Evolutionary conservation across 2,329 filamentous ascomycete genomes (phyloP), one percentile per base, ranked within the genome.

Genomic region (Rutstroemia sp.): DNA sequence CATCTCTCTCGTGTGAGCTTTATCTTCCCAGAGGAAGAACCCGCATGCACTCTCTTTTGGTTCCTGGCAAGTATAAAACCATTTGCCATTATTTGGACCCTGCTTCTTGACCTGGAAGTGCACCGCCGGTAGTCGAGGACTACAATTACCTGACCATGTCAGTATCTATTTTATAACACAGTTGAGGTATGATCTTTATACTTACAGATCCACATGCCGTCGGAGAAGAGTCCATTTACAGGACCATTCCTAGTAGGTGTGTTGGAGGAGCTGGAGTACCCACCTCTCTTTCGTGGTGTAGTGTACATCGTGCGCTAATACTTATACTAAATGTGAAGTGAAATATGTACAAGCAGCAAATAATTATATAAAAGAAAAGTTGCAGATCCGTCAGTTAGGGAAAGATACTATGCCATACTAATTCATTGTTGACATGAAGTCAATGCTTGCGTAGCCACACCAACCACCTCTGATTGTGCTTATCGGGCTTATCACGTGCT

Each of bases 21-120:
- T 75, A 14, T 79, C 74, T 7, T 78, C 72, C 78, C 80, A 84
- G 0, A 84, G 67, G 60, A 83, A 84, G 68, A 84, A 81, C 0
- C 71, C 72, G 63, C 82, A 85, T 25, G 72, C 66, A 45, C 71
- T 69, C 21, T 73, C 70, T 30, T 68, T 67, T n/a, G 70, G 63
- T 54, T 73, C 72, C 63, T 78, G 77, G 60, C 80, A 84, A 2
- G 72, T 75, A 57, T 79, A 81, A 68, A 83, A 80, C 67, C 72
- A 73, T 58, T 71, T 70, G n/a, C 78, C 78, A 49, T 77, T 70
- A 60, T 82, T 82, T 30, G 67, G 64, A 4, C 73, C 72, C 45
- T 76, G 72, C 62, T 78, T 80, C 60, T 73, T 78, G 3, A 77
- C 75, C 49, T 74, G 71, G 39, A 60, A 54, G 6, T 38, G 48